Evolutionary conservation across 352 stramenopile species (phyloP).

Genomic region (Pythium phragmiticola): DNA sequence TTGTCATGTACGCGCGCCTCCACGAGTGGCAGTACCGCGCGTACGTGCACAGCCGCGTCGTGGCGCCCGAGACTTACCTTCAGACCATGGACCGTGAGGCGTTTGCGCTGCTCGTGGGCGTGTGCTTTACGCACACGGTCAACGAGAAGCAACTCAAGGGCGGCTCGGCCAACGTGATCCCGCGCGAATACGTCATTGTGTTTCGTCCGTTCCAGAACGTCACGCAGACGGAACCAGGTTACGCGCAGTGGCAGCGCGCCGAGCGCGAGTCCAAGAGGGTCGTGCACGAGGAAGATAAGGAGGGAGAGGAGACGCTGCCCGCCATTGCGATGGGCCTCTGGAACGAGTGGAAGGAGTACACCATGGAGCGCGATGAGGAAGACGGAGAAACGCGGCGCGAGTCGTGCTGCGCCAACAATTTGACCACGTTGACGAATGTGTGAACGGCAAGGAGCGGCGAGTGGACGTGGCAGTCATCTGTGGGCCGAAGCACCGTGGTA

Average conservation of each 20-base stretch:
- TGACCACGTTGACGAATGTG: constrained; percentile 82
- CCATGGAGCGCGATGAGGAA: background rate
- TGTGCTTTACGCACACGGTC: constrained; percentile 68
- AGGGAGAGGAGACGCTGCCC: constrained; percentile 26
- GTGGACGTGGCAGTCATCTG: constrained; percentile 80
- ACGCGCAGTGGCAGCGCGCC: constrained; percentile 46
- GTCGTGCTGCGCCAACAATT: constrained; percentile 46
- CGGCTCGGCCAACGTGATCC: constrained; percentile 73
- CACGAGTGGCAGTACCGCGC: no score
- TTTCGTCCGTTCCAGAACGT: constrained; percentile 83
- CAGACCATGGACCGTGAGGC: constrained; percentile 37
- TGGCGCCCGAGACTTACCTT: constrained; percentile 40
- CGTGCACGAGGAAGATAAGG: constrained; percentile 4
- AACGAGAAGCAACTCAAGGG: constrained; percentile 75
- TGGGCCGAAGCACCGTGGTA: constrained; percentile 63
- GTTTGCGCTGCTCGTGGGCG: constrained; percentile 56
- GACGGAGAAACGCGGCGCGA: constrained; percentile 3
- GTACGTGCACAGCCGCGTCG: no score
- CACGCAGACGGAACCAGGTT: constrained; percentile 66
- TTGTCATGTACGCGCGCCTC: no score
- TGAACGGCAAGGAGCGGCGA: constrained; percentile 76
- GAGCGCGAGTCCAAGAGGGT: constrained; percentile 36
- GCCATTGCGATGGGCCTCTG: constrained; percentile 56
- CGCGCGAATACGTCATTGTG: constrained; percentile 50
- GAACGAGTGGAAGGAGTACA: constrained; percentile 47